Percentiles rank a stretch among this genome's conserved stretches.
Conservation (phyloP, 2,329 filamentous ascomycete genomes). For the Gremmenia infestans region DNA sequence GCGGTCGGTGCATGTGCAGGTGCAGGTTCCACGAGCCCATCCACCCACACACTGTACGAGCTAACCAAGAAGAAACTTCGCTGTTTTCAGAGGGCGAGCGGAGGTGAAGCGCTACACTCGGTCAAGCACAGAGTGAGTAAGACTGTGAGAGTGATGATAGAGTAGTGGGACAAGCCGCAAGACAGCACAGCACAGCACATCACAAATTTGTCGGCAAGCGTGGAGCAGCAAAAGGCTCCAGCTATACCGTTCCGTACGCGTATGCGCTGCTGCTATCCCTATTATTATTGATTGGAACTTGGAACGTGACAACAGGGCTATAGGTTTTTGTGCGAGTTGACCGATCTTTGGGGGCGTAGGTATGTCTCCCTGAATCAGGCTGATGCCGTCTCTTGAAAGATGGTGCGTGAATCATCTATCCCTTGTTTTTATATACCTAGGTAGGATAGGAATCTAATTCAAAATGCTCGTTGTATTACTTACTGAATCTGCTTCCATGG, state of each 20-base stretch:
- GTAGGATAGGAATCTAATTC: neutral
- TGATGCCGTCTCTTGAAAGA: conserved; percentile 2
- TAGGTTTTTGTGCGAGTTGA: neutral
- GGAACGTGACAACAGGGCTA: neutral
- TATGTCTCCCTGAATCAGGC: conserved; percentile 4
- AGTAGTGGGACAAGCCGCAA: neutral
- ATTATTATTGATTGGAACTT: neutral
- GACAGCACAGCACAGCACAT: neutral
- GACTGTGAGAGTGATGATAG: too few species aligned
- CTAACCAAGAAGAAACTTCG: neutral
- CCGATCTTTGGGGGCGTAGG: neutral
- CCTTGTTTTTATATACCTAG: neutral
- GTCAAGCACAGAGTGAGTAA: too few species aligned
- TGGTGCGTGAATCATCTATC: neutral
- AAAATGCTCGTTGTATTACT: neutral
- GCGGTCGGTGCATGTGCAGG: neutral
- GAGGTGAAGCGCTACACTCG: neutral
- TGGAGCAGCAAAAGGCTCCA: neutral
- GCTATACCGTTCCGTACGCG: too few species aligned
- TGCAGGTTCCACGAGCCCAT: neutral
- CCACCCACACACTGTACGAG: neutral
- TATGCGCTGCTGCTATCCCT: neutral
- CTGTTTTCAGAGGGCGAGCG: neutral
- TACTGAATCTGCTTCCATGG: neutral
- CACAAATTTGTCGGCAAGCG: neutral